These are phyloP conservation scores for Chenopodium berlandieri DNA, from an alignment of 148 eudicot species.

Conservation along the genomic window DNA sequence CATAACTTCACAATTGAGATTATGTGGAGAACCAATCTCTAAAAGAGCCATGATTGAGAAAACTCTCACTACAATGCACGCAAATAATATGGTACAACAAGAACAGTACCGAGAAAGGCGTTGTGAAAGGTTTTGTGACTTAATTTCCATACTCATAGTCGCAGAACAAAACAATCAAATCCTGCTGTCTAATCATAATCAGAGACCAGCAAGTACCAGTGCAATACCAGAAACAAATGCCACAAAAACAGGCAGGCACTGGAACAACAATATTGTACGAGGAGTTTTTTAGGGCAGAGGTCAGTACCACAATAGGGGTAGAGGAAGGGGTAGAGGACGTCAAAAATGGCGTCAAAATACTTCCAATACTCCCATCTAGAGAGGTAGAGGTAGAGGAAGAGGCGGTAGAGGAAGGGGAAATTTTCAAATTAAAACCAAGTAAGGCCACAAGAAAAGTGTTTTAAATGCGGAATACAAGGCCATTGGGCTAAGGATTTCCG, in stretches of 20 bases:
- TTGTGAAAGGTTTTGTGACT: too few species aligned
- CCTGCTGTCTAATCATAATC: background rate
- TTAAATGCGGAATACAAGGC: slow-evolving; percentile 3
- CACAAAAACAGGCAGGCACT: background rate
- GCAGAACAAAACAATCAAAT: too few species aligned
- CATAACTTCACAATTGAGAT: background rate
- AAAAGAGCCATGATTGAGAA: slow-evolving; percentile 5
- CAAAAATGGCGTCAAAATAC: background rate
- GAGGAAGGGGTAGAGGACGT: background rate
- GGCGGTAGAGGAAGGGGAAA: too few species aligned
- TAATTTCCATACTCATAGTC: too few species aligned
- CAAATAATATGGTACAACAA: background rate
- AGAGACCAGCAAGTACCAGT: background rate
- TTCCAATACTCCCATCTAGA: background rate
- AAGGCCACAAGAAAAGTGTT: background rate
- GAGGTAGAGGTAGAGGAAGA: background rate
- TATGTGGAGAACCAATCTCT: slow-evolving; percentile 5
- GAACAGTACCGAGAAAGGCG: too few species aligned
- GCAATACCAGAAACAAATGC: slow-evolving; percentile 2
- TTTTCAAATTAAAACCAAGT: too few species aligned
- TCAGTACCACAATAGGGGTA: background rate
- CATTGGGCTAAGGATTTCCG: background rate
- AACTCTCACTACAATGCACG: slow-evolving; percentile 4
- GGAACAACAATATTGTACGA: too few species aligned
- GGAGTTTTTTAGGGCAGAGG: too few species aligned